Base-by-base conservation (phyloP, 345 rosid species). In the Zanthoxylum bungeanum region DNA sequence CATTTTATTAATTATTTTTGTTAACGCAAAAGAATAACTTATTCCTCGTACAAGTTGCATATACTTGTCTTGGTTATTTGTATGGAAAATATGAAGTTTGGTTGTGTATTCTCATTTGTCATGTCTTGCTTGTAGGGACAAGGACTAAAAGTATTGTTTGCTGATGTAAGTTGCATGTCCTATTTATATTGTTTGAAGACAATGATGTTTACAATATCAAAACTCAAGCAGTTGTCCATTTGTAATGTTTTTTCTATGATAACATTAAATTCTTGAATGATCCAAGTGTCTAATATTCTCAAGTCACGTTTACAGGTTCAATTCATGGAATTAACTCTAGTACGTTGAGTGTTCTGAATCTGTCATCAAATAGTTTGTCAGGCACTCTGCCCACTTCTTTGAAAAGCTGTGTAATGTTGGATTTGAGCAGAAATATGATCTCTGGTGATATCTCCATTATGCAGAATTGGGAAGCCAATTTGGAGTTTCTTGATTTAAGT, bases 401-500 rank as follows among this genome's bases (percentile, higher is more conserved):
- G 34, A 76, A 64, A 68, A 83, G 73, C 3, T 85, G 93, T 72
- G 39, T 75, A 10, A 78, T 64, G 14, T 47, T 90, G 73, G 98
- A 93, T 85, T 73, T 93, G 71, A 93, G 97, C 76, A 79, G 85
- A 80, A 93, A 93, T 79, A 76, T 56, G 79, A 81, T 93, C 76
- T 81, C 85, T 25, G 93, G 86, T 34, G 85, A 90, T 39, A 66
- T 88, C 52, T 88, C 93, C 53, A 79, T 80, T 64, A 24, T 90
- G 72, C 81, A 75, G 73, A 63, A 86, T 21, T 93, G 97, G 98
- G 85, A 82, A 77, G 89, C 88, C 53, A 75, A 84, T 66, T 77
- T 88, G 24, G 90, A 89, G 75, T 51, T 76, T 81, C 82, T 94
- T 68, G 97, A 94, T 84, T 78, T 94, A 85, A 90, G 98, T 77